Evolutionary conservation across 2,329 filamentous ascomycete species (phyloP), one percentile per base, ranked within the genome.

Genomic region (Salinomyces thailandicus): DNA sequence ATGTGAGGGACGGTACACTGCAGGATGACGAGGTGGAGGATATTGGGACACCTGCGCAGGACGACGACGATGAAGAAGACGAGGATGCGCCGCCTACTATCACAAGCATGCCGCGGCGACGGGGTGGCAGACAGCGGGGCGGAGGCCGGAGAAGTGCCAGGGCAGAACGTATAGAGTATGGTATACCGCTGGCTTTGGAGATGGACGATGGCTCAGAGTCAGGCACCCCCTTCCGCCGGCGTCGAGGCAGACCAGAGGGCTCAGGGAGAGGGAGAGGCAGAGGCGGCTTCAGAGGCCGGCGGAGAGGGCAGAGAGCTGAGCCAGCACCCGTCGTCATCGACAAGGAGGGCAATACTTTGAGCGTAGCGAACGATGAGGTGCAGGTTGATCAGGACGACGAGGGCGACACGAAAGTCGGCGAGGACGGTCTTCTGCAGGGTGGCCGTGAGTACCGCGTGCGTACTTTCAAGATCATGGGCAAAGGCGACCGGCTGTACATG

Each of bases 391-490:
- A 87, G 46, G 89, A 96, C 51, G 63, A 79, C 1, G 85, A 89
- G 55, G 91, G 91, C 48, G 87, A 95, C 63, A 76, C 76, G 46
- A 98, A 96, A 66, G 89, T 98, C 6, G 85, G 95, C 63, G 89
- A 89, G 64, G 62, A 81, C 50, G 91, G 91, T 18, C 77, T 84
- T 52, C 72, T 98, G 3, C 71, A 79, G 44, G 91, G 77, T 18
- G 87, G 81, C 4, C 77, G 91, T 50, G 85, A 96, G 54, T 98
- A 98, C 60, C 80, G 91, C 18, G 94, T 93, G 55, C 82, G 91
- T 42, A 94, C 89, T 1, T 98, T 98, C 60, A 94, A 82, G 5
- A 82, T 98, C 46, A 72, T 77, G 13, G 86, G 85, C 37, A 77
- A 87, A 46, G 86, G 82, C 24, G 75, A 89, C 33, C 71, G 87